Evolutionary conservation across 345 rosid genomes (phyloP).

Genomic region (Ceriops decandra): DNA sequence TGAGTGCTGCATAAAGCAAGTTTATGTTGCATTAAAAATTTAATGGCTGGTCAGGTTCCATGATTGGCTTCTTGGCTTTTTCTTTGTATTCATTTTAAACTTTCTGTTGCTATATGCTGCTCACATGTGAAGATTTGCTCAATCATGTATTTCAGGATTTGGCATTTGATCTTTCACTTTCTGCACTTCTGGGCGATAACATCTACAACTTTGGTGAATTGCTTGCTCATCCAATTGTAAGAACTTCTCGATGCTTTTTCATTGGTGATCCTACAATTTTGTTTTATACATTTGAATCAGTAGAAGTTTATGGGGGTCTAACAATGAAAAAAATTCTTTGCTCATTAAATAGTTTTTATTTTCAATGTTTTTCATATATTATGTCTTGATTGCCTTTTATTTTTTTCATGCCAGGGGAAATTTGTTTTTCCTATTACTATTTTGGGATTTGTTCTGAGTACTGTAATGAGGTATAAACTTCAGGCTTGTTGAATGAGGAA

Average conservation of each 20-base stretch:
- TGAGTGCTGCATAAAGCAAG: not conserved
- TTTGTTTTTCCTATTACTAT: not conserved
- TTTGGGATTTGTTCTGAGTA: not conserved
- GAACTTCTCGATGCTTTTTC: slow-evolving; percentile 20
- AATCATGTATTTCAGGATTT: slow-evolving; percentile 54
- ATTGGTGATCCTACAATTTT: not conserved
- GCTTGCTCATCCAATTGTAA: slow-evolving; percentile 98
- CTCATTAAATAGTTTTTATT: too few relatives aligned
- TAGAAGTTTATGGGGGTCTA: not conserved
- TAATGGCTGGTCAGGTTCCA: not conserved
- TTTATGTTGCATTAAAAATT: too few relatives aligned
- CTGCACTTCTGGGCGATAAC: slow-evolving; percentile 97
- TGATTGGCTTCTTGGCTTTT: not conserved
- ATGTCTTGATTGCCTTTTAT: too few relatives aligned
- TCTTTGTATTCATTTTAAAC: not conserved
- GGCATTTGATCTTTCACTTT: slow-evolving; percentile 96
- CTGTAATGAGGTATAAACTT: too few relatives aligned
- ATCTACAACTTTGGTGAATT: slow-evolving; percentile 98
- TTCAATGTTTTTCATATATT: too few relatives aligned
- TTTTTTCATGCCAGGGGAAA: too few relatives aligned
- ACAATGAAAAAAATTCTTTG: not conserved
- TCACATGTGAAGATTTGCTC: not conserved
- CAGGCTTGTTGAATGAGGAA: too few relatives aligned
- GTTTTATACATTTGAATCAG: not conserved
- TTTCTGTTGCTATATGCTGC: not conserved